These are phyloP conservation scores for Fusarium ambrosium DNA, from an alignment of 2,329 filamentous ascomycete species.

Conservation along the genomic window DNA sequence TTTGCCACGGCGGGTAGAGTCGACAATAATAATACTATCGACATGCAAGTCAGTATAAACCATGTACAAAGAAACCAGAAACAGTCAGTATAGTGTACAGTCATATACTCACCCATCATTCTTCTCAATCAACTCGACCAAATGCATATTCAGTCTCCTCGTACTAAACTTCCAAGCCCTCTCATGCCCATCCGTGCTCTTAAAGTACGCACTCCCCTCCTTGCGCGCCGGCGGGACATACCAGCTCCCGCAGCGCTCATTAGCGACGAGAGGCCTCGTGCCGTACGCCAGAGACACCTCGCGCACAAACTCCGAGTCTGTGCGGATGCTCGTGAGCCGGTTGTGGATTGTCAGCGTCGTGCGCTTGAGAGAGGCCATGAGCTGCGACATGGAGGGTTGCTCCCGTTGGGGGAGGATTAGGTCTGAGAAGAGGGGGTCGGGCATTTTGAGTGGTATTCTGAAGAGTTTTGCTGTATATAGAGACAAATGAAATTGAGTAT, in stretches of 20 bases:
- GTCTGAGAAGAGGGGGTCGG: conserved; percentile 53
- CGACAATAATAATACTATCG: conserved; percentile 81
- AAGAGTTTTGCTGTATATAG: neutral
- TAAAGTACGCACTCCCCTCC: conserved; percentile 88
- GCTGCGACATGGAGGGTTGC: conserved; percentile 78
- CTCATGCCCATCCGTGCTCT: conserved; percentile 95
- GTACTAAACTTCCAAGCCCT: conserved; percentile 93
- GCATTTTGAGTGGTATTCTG: conserved; percentile 24
- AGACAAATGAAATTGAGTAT: neutral
- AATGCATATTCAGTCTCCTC: conserved; percentile 85
- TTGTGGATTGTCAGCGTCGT: conserved; percentile 84
- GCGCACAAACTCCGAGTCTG: conserved; percentile 81
- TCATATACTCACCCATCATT: conserved; percentile 71
- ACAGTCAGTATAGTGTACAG: neutral
- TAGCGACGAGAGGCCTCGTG: conserved; percentile 82
- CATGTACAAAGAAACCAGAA: neutral
- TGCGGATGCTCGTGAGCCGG: conserved; percentile 82
- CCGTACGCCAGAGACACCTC: conserved; percentile 67
- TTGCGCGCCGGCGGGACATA: conserved; percentile 80
- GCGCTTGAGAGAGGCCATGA: conserved; percentile 79
- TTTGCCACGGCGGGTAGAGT: conserved; percentile 93
- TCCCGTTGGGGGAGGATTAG: conserved; percentile 67
- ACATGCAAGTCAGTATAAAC: neutral
- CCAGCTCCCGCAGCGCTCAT: conserved; percentile 97
- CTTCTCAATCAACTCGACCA: conserved; percentile 76